These are phyloP conservation scores for Talaromyces nanjingensis DNA, from an alignment of 495 filamentous ascomycete genomes.

Conservation along the genomic window DNA sequence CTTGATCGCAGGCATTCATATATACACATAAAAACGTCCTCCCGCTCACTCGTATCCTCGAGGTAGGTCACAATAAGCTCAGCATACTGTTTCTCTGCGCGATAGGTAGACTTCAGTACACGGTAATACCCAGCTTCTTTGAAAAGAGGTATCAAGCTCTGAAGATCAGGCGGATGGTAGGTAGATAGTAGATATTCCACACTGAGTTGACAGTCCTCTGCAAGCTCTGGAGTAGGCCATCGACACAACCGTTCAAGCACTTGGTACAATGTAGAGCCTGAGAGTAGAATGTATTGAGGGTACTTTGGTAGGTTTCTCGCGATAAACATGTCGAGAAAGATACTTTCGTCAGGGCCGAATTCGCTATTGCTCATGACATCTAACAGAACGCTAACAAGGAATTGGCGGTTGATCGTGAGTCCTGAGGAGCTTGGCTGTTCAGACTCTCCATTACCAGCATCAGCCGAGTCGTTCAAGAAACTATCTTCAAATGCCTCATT, in stretches of 20 bases:
- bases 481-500: constrained; percentile 97
- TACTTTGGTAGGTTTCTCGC: constrained; percentile 95
- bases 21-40: constrained; percentile 70
- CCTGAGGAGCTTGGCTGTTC: constrained; percentile 29
- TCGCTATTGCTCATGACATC: constrained; percentile 73
- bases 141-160: constrained; percentile 67
- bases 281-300: constrained; percentile 86
- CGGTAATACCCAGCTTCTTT: constrained; percentile 79
- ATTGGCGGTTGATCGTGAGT: constrained; percentile 70
- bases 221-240: constrained; percentile 72
- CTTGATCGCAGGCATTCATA: constrained; percentile 71
- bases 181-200: constrained; percentile 90
- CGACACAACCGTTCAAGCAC: constrained; percentile 78
- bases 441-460: constrained; percentile 52
- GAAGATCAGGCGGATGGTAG: constrained; percentile 81
- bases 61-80: constrained; percentile 76
- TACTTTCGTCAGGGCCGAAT: constrained; percentile 73
- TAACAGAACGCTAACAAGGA: constrained; percentile 78
- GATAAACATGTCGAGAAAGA: constrained; percentile 97
- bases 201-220: constrained; percentile 92
- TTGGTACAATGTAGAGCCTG: constrained; percentile 74
- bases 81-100: constrained; percentile 70
- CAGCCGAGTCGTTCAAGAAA: constrained; percentile 70
- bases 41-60: constrained; percentile 70
- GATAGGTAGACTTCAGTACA: constrained; percentile 87